A percentile compares a stretch with the other conserved stretches of the same genome.
Conservation (phyloP, 2,329 filamentous ascomycete genomes). For the Calonectria honghensis region DNA sequence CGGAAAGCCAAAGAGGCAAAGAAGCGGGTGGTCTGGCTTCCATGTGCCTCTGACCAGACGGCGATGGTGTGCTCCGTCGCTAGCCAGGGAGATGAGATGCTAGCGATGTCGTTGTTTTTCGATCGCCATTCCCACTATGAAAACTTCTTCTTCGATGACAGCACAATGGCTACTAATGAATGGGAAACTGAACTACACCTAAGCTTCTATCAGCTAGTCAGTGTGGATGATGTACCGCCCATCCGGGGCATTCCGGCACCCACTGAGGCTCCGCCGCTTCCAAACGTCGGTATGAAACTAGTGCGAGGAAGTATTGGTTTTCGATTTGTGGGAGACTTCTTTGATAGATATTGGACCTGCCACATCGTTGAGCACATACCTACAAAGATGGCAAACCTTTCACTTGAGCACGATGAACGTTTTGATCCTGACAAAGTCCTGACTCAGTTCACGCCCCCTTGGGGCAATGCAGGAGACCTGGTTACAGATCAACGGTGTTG, state of each 20-base stretch:
- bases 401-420: no score
- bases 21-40: constrained; percentile 4
- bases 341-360: constrained; percentile 16
- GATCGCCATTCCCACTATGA: background rate
- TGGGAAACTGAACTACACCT: constrained; percentile 3
- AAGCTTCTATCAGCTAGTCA: background rate
- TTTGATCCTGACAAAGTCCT: no score
- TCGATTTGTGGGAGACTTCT: background rate
- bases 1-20: background rate
- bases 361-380: background rate
- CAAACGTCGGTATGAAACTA: background rate
- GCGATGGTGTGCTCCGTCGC: constrained; percentile 1
- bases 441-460: background rate
- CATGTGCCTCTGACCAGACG: background rate
- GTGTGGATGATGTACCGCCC: no score
- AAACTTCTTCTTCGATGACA: constrained; percentile 13
- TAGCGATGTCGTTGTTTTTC: background rate
- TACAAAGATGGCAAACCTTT: background rate
- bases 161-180: background rate
- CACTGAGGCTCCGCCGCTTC: background rate
- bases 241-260: background rate
- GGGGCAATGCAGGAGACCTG: background rate
- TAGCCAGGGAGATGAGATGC: background rate
- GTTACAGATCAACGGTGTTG: background rate
- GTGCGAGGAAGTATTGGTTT: background rate